Evolutionary conservation across 495 filamentous ascomycete species (phyloP).

Genomic region (Penicillium cinerascens): DNA sequence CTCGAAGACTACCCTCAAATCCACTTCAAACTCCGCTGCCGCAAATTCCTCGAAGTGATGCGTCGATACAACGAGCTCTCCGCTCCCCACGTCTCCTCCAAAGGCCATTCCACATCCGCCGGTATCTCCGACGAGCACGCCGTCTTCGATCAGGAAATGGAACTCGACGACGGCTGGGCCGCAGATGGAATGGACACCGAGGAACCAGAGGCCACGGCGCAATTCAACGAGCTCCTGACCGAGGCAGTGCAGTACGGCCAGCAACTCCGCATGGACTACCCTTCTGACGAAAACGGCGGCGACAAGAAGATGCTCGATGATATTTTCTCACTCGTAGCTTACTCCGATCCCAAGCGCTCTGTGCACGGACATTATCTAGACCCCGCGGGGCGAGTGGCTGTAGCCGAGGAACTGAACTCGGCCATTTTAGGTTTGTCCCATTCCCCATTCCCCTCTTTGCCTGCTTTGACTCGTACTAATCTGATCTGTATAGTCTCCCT

Average conservation of each 20-base stretch:
- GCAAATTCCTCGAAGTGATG: slow-evolving; percentile 97
- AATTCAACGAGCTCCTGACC: slow-evolving; percentile 55
- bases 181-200: slow-evolving; percentile 55
- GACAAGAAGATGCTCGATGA: slow-evolving; percentile 73
- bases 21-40: slow-evolving; percentile 83
- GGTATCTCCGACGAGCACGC: slow-evolving; percentile 41
- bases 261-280: slow-evolving; percentile 71
- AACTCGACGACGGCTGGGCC: slow-evolving; percentile 65
- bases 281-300: slow-evolving; percentile 60
- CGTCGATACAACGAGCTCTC: slow-evolving; percentile 68
- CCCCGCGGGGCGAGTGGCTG: slow-evolving; percentile 65
- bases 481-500: slow-evolving; percentile 62
- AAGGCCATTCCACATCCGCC: slow-evolving; percentile 32
- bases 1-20: slow-evolving; percentile 82
- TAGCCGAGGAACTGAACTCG: slow-evolving; percentile 92
- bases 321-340: slow-evolving; percentile 86
- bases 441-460: slow-evolving; percentile 3
- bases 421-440: slow-evolving; percentile 75
- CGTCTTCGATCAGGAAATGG: slow-evolving; percentile 68
- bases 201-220: slow-evolving; percentile 31
- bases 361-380: slow-evolving; percentile 78
- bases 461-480: slow-evolving; percentile 13
- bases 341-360: slow-evolving; percentile 70
- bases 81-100: slow-evolving; percentile 27
- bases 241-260: slow-evolving; percentile 80